These are phyloP conservation scores for Solanum tarapatanum DNA, from an alignment of 257 asterid genomes.

Conservation along the genomic window DNA sequence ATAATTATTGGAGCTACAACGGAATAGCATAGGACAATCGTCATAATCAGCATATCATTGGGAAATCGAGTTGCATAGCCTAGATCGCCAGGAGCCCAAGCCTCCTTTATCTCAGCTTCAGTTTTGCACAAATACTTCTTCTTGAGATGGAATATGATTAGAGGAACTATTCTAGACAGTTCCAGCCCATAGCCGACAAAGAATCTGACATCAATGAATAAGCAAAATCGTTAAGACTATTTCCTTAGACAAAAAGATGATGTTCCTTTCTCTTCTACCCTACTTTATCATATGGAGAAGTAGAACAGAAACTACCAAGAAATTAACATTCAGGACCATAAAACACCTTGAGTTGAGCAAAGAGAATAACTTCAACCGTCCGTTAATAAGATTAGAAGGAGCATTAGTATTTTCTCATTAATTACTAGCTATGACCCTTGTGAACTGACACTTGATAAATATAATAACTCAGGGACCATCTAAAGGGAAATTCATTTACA, in stretches of 20 bases:
- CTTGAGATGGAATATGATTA: slow-evolving; percentile 66
- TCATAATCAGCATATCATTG: slow-evolving; percentile 57
- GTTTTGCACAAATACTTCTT: slow-evolving; percentile 74
- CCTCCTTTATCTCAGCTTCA: slow-evolving; percentile 67
- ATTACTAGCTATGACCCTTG: not conserved
- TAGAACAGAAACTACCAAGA: not conserved
- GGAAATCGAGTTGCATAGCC: slow-evolving; percentile 74
- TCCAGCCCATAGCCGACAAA: slow-evolving; percentile 94
- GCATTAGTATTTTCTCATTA: not conserved
- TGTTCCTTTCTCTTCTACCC: not conserved
- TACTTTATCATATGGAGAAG: not conserved
- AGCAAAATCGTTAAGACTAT: not conserved
- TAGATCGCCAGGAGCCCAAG: slow-evolving; percentile 90
- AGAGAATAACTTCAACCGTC: not conserved
- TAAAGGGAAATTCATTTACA: not conserved
- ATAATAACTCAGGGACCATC: not conserved
- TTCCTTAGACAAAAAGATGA: not conserved
- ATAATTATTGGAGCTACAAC: slow-evolving; percentile 75
- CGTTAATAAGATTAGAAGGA: not conserved
- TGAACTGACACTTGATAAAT: not conserved
- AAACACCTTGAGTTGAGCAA: not conserved
- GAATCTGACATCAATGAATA: slow-evolving; percentile 48
- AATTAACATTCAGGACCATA: not conserved
- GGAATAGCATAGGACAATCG: slow-evolving; percentile 70
- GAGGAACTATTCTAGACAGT: slow-evolving; percentile 68